phyloP scores from a whole-genome alignment of 139 green algal species.

The Micromonas commoda region DNA sequence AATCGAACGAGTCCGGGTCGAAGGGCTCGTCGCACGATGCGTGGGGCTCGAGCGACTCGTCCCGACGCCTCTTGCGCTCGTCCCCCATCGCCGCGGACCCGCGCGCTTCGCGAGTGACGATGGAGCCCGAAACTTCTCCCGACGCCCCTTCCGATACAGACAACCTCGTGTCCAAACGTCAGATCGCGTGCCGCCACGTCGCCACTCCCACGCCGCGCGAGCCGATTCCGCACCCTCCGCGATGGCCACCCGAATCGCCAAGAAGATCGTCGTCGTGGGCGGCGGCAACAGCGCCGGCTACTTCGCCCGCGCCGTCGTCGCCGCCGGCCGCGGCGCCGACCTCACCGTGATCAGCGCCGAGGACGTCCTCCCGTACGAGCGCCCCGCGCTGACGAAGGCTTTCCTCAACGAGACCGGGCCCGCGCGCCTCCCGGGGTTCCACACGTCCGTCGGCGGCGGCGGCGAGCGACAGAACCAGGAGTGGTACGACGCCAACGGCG shows the following conservation, averaged over 20 bases:
- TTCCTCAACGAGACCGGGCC: conserved; percentile 57
- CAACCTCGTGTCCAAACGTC: no score
- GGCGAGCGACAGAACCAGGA: conserved; percentile 61
- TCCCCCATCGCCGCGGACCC: no score
- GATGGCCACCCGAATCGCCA: neutral
- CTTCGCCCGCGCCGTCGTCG: conserved; percentile 54
- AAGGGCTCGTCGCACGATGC: neutral
- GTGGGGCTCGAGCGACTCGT: no score
- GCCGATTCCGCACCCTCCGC: neutral
- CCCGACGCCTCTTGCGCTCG: no score
- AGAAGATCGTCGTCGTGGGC: conserved; percentile 52
- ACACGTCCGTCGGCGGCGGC: conserved; percentile 84
- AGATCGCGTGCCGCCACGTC: no score
- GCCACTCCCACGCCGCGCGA: no score
- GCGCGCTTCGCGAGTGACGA: no score
- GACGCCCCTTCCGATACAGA: no score
- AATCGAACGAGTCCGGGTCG: neutral
- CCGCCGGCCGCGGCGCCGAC: neutral
- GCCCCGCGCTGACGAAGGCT: conserved; percentile 80
- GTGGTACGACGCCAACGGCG: conserved; percentile 75
- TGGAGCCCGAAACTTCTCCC: no score
- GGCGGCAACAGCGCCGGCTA: conserved; percentile 74
- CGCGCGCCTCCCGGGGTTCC: conserved; percentile 83
- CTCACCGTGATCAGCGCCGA: conserved; percentile 6
- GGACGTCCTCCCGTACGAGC: conserved; percentile 59